Evolutionary conservation across 352 stramenopile species (phyloP), one percentile per base, ranked within the genome.

Genomic region (Globisporangium apiculatum): DNA sequence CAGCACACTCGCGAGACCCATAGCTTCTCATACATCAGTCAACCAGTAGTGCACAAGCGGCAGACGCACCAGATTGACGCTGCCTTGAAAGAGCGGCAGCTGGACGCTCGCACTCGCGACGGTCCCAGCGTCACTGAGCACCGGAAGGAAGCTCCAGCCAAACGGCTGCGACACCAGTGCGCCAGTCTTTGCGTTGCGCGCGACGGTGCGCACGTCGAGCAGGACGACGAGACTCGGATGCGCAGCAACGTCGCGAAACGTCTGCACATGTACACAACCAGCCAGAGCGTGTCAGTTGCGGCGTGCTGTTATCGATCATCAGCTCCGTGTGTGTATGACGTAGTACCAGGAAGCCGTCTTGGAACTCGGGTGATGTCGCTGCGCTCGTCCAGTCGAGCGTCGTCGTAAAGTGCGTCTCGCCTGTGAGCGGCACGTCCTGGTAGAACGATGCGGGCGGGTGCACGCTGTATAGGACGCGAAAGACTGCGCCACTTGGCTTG

Each of bases 371-470:
- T 3, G 69, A 85, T 0, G 65, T 68, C 14, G 84, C 71, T 0
- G 72, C 61, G 52, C 78, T 90, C 1, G 63, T 71, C 83, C 79
- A 90, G 59, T 87, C 70, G 17, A 67, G 75, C 15, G 71, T 76
- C 4, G 78, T 77, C 38, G 75, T 89, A 47, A 92, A 86, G 48
- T 84, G 64, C 5, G 85, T 63, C 4, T 75, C 73, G 35, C 61
- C 73, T 7, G 71, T 85, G 40, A 88, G 60, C 12, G 68, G 70
- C 48, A 81, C 75, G 9, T 67, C 18, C 51, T 86, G 78, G 51
- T 92, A 90, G 31, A 90, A 87, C 3, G 73, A 68, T 3, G 70
- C 78, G 35, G 78, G 80, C 7, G 83, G 83, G 10, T 64, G 67
- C 7, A 79, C 52, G 42, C 78, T 83, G 38, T 66, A 79, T 0